phyloP scores from a whole-genome alignment of 352 stramenopile genomes.

The Pythium oligandrum region DNA sequence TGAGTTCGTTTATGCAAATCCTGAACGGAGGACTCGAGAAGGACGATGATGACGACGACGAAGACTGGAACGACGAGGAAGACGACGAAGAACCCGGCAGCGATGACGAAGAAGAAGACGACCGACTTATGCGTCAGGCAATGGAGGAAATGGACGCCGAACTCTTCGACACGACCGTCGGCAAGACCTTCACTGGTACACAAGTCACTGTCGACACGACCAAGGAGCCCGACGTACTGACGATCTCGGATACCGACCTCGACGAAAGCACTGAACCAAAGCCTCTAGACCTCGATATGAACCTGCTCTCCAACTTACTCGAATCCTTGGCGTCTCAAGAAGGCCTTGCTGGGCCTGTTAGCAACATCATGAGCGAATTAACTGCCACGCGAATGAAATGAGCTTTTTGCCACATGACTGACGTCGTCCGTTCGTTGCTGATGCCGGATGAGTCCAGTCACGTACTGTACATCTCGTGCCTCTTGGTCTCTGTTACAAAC shows the following conservation, averaged over 20 bases:
- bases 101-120: conserved; percentile 23
- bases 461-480: no score
- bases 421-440: no score
- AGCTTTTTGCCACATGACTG: no score
- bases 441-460: no score
- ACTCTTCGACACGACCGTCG: conserved; percentile 42
- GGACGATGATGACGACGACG: conserved; percentile 20
- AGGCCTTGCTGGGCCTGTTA: conserved; percentile 61
- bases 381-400: neutral
- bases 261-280: conserved; percentile 17
- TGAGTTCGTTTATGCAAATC: conserved; percentile 64
- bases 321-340: conserved; percentile 80
- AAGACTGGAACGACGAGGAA: conserved; percentile 22
- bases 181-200: conserved; percentile 43
- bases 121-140: conserved; percentile 37
- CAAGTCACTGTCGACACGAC: conserved; percentile 5
- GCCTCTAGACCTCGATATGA: conserved; percentile 74
- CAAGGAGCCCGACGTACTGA: conserved; percentile 11
- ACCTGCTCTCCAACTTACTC: conserved; percentile 78
- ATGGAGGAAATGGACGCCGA: conserved; percentile 82
- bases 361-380: conserved; percentile 69
- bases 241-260: neutral
- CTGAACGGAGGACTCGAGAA: conserved; percentile 27
- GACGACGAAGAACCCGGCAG: conserved; percentile 19
- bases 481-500: no score